Base-by-base conservation (phyloP, 2,329 filamentous ascomycete species). In the Parastagonospora nodorum region DNA sequence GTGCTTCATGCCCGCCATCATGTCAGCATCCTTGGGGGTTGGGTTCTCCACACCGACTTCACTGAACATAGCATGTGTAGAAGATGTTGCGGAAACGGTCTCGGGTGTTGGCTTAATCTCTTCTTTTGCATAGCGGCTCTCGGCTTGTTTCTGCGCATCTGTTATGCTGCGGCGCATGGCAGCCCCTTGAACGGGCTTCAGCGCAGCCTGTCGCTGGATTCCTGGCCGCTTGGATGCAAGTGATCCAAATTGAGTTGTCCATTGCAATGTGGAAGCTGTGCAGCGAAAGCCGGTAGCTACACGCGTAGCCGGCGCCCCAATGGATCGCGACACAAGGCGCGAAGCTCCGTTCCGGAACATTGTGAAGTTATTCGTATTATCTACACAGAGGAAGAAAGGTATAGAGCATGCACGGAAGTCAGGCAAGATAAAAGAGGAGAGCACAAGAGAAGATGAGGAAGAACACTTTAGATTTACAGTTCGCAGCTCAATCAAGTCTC, bases 31-130 rank as follows among this genome's bases (percentile, higher is more conserved):
- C 55, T 57, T 47, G 11, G 49, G 66, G 57, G 72, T 60, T 31
- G 69, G 62, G 24, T 66, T 55, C 14, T 66, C 51, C 5, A 57
- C 61, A 12, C 67, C 74, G 29, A 77, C 65, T 52, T 79, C 75
- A 6, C 66, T 61, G 12, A 74, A 65, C 12, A 79, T 50, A 1
- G 74, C 73, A 51, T 77, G 77, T 4, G 69, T 73, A 3, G 71
- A 68, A 10, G 88, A 92, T 36, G 78, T 78, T 16, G 74, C 73
- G 0, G 85, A 83, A 0, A 92, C 88, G 6, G 76, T 70, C 33
- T 83, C 82, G 0, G 88, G 88, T 27, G 83, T 73, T 2, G 83
- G 66, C 50, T 83, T 67, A n/a, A 92, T 74, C 64, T 82, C 82
- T 67, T 83, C 68, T 41, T 85, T 61, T 10, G 73, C 79, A 8